Conservation (phyloP, 1,284 basidiomycete species). For the Psilocybe mexicana region DNA sequence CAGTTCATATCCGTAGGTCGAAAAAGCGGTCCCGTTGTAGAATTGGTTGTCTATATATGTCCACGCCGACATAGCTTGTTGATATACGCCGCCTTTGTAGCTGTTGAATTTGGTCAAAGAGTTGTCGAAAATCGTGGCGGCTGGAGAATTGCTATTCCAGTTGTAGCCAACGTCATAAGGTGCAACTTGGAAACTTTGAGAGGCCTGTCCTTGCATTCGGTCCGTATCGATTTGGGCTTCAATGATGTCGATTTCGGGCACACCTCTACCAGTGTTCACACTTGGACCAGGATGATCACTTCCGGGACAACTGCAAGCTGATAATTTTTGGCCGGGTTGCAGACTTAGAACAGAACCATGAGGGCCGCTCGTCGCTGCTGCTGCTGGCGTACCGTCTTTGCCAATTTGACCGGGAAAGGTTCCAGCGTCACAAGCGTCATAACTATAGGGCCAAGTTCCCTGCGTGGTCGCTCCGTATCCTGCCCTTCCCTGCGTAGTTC, state of each 20-base stretch:
- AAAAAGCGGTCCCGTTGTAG: slow-evolving; percentile 56
- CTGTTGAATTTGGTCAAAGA: slow-evolving; percentile 58
- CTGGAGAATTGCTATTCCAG: slow-evolving; percentile 54
- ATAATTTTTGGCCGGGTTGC: slow-evolving; percentile 78
- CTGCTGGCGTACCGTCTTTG: slow-evolving; percentile 50
- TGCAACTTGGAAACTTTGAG: slow-evolving; percentile 81
- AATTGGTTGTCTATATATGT: slow-evolving; percentile 52
- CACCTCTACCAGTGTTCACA: slow-evolving; percentile 73
- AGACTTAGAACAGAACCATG: slow-evolving; percentile 55
- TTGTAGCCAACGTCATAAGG: slow-evolving; percentile 75
- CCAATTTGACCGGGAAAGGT: slow-evolving; percentile 80
- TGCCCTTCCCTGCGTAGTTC: slow-evolving; percentile 59
- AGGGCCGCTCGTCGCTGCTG: slow-evolving; percentile 49
- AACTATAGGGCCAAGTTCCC: slow-evolving; percentile 81
- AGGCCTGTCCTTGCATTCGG: slow-evolving; percentile 62
- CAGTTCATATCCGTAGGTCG: slow-evolving; percentile 73
- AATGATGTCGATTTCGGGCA: slow-evolving; percentile 86
- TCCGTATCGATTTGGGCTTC: slow-evolving; percentile 62
- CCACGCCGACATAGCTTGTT: slow-evolving; percentile 77
- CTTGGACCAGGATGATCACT: slow-evolving; percentile 83
- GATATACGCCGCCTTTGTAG: slow-evolving; percentile 77
- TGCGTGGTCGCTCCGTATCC: slow-evolving; percentile 66
- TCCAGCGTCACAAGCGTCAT: slow-evolving; percentile 81
- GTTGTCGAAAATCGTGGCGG: slow-evolving; percentile 56
- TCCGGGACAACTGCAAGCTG: slow-evolving; percentile 82